phyloP scores from a whole-genome alignment of 306 rosid species.

The Hylodesmum podocarpum region DNA sequence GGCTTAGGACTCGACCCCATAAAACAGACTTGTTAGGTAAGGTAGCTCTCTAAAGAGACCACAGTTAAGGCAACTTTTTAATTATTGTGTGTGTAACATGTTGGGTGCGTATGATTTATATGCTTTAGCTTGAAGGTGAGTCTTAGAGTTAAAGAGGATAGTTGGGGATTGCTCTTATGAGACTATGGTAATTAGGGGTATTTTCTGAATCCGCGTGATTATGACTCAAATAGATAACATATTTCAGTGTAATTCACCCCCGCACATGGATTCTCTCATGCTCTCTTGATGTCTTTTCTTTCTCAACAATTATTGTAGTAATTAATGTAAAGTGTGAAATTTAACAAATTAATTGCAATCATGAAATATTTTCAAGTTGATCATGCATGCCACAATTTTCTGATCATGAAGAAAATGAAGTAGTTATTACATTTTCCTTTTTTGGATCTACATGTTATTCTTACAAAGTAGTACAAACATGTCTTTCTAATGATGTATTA shows the following conservation, averaged over 20 bases:
- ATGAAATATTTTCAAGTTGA: background rate
- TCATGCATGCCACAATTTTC: too few relatives aligned
- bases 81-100: background rate
- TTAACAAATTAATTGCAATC: background rate
- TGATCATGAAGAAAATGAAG: too few relatives aligned
- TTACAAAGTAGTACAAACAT: too few relatives aligned
- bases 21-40: too few relatives aligned
- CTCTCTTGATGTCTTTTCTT: background rate
- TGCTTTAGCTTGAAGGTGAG: background rate
- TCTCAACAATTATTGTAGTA: background rate
- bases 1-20: too few relatives aligned
- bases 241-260: too few relatives aligned
- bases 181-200: background rate
- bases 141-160: background rate
- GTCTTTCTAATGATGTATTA: background rate
- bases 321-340: background rate
- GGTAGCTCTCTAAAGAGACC: too few relatives aligned
- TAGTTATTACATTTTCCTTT: too few relatives aligned
- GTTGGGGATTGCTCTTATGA: background rate
- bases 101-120: background rate
- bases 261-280: background rate
- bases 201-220: background rate
- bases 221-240: background rate
- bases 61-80: too few relatives aligned
- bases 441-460: background rate